Evolutionary conservation across 1,139 yeast species (phyloP).

Genomic region (Candida sp.): DNA sequence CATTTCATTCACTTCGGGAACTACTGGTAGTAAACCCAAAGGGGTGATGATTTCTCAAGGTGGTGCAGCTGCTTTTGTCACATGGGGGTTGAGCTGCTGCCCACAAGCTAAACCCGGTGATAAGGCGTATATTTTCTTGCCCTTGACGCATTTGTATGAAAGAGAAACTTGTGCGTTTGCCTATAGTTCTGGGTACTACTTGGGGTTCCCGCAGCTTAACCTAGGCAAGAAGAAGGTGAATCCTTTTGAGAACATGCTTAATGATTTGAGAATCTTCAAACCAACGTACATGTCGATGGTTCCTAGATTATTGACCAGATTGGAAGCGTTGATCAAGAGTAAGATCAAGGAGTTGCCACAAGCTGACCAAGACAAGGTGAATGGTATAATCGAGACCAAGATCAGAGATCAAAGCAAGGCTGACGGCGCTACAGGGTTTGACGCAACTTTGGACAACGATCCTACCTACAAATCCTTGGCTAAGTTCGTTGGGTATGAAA

Average conservation of each 20-base stretch:
- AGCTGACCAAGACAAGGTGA: slow-evolving; percentile 18
- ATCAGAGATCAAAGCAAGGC: slow-evolving; percentile 23
- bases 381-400: slow-evolving; percentile 27
- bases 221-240: slow-evolving; percentile 16
- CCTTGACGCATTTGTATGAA: slow-evolving; percentile 42
- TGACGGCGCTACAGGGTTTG: slow-evolving; percentile 30
- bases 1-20: slow-evolving; percentile 75
- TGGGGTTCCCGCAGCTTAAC: slow-evolving; percentile 43
- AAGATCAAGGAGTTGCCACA: slow-evolving; percentile 25
- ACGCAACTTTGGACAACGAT: slow-evolving; percentile 25
- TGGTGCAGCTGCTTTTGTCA: slow-evolving; percentile 50
- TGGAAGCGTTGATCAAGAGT: slow-evolving; percentile 44
- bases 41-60: slow-evolving; percentile 65
- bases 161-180: slow-evolving; percentile 37
- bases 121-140: slow-evolving; percentile 31
- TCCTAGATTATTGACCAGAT: slow-evolving; percentile 34
- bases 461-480: slow-evolving; percentile 29
- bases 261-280: slow-evolving; percentile 31
- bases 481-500: slow-evolving; percentile 32
- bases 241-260: slow-evolving; percentile 15
- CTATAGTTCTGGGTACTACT: slow-evolving; percentile 35
- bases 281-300: slow-evolving; percentile 39
- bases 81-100: slow-evolving; percentile 20
- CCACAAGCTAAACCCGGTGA: slow-evolving; percentile 19
- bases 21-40: slow-evolving; percentile 68